Evolutionary conservation across 352 stramenopile genomes (phyloP).

Genomic region (Globisporangium perplexum): DNA sequence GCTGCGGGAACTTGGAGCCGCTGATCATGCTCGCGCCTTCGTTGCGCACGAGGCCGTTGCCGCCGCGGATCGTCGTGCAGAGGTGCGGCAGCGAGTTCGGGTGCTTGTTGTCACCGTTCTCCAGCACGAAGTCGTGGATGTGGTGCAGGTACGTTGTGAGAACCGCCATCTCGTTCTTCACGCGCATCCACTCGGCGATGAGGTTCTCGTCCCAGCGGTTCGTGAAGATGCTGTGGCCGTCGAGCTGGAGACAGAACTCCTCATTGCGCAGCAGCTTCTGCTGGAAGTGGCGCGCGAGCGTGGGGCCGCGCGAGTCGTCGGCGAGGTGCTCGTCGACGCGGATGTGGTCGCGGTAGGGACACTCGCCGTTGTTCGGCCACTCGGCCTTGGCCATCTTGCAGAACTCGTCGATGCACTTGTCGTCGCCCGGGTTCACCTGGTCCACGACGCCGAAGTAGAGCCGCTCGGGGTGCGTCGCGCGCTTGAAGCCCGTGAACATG

Average conservation of each 20-base stretch:
- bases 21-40: conserved; percentile 79
- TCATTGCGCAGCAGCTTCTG: conserved; percentile 71
- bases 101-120: conserved; percentile 71
- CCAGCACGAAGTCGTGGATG: conserved; percentile 74
- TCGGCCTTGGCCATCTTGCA: conserved; percentile 67
- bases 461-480: conserved; percentile 57
- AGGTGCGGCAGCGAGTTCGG: conserved; percentile 60
- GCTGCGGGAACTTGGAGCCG: conserved; percentile 61
- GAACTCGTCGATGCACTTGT: conserved; percentile 67
- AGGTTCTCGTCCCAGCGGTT: conserved; percentile 79
- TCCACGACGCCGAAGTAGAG: conserved; percentile 82
- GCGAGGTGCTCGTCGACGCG: conserved; percentile 59
- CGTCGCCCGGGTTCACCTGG: conserved; percentile 69
- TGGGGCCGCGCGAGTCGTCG: conserved; percentile 71
- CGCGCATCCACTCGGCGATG: conserved; percentile 60
- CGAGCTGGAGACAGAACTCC: conserved; percentile 83
- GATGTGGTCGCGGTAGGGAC: conserved; percentile 68
- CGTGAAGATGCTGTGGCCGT: conserved; percentile 84
- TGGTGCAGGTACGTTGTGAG: conserved; percentile 80
- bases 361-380: conserved; percentile 58
- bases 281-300: conserved; percentile 73
- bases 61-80: conserved; percentile 67
- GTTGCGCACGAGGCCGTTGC: conserved; percentile 63
- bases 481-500: conserved; percentile 72
- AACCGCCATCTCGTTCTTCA: conserved; percentile 83